Conservation (phyloP, 2,329 filamentous ascomycete species). For the Xylaria sp. region DNA sequence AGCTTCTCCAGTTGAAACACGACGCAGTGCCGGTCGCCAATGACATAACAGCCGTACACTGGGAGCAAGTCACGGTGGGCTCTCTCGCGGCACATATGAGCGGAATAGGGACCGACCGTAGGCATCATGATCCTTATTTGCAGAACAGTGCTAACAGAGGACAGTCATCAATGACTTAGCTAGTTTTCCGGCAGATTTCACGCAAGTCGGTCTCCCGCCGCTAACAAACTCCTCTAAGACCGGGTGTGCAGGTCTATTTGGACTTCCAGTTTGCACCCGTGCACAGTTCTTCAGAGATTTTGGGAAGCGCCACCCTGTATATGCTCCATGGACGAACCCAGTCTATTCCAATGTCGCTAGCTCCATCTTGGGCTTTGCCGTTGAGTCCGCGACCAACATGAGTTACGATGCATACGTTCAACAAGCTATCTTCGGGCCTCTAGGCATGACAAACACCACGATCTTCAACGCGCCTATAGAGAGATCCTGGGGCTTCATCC, state of each 20-base stretch:
- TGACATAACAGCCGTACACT: conserved; percentile 37
- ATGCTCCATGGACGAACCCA: conserved; percentile 36
- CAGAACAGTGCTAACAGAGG: conserved; percentile 11
- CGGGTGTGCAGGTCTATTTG: conserved; percentile 35
- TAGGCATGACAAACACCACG: conserved; percentile 37
- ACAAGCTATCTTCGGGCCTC: conserved; percentile 31
- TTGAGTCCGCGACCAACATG: conserved; percentile 35
- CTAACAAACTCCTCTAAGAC: conserved; percentile 32
- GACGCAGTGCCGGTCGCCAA: conserved; percentile 30
- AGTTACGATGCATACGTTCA: conserved; percentile 35
- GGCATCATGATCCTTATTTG: not conserved
- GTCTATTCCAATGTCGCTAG: conserved; percentile 39
- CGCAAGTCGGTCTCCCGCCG: conserved; percentile 33
- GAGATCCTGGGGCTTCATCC: conserved; percentile 36
- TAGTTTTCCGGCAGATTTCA: conserved; percentile 32
- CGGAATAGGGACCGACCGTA: conserved; percentile 36
- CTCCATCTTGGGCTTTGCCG: conserved; percentile 33
- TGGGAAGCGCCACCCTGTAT: conserved; percentile 38
- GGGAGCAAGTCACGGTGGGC: conserved; percentile 36
- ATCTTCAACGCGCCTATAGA: conserved; percentile 32
- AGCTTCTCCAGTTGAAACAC: conserved; percentile 32
- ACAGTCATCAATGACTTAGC: conserved; percentile 34
- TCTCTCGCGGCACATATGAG: conserved; percentile 39
- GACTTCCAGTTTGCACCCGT: conserved; percentile 35
- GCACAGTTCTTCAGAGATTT: conserved; percentile 39